phyloP scores from a whole-genome alignment of 257 asterid genomes.

The Salvia splendens region DNA sequence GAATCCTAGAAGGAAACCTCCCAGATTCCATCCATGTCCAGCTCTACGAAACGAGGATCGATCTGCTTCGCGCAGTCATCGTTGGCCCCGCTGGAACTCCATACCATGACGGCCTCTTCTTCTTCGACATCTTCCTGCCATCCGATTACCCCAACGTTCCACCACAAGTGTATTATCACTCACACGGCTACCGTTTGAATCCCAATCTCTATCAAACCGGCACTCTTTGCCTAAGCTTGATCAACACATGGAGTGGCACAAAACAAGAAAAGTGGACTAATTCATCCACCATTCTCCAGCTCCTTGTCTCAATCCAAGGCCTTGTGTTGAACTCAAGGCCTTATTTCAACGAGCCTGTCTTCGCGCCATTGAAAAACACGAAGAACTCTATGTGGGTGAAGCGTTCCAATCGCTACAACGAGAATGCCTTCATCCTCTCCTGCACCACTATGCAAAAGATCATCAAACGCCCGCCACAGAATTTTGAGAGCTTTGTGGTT shows the following conservation, averaged over 20 bases:
- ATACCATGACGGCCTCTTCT: constrained; percentile 51
- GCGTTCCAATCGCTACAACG: constrained; percentile 38
- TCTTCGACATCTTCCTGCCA: constrained; percentile 34
- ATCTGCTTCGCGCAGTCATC: constrained; percentile 66
- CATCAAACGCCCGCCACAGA: constrained; percentile 41
- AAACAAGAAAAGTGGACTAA: constrained; percentile 44
- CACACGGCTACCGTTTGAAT: constrained; percentile 56
- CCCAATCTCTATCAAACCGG: constrained; percentile 59
- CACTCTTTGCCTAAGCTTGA: constrained; percentile 52
- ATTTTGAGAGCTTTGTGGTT: constrained; percentile 47
- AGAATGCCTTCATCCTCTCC: constrained; percentile 39
- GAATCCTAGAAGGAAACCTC: constrained; percentile 46
- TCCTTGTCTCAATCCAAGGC: constrained; percentile 67
- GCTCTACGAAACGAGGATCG: constrained; percentile 52
- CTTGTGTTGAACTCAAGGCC: constrained; percentile 64
- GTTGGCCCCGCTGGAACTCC: constrained; percentile 60
- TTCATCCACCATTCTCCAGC: constrained; percentile 56
- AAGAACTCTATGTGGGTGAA: background rate
- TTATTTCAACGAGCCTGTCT: constrained; percentile 55
- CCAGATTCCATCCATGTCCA: constrained; percentile 62
- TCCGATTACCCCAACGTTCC: constrained; percentile 51
- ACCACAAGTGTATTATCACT: constrained; percentile 46
- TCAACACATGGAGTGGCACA: constrained; percentile 45
- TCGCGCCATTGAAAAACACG: background rate
- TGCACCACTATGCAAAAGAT: constrained; percentile 49